Evolutionary conservation across 805 yeast species (phyloP).

Genomic region (Lipomyces mesembrius): DNA sequence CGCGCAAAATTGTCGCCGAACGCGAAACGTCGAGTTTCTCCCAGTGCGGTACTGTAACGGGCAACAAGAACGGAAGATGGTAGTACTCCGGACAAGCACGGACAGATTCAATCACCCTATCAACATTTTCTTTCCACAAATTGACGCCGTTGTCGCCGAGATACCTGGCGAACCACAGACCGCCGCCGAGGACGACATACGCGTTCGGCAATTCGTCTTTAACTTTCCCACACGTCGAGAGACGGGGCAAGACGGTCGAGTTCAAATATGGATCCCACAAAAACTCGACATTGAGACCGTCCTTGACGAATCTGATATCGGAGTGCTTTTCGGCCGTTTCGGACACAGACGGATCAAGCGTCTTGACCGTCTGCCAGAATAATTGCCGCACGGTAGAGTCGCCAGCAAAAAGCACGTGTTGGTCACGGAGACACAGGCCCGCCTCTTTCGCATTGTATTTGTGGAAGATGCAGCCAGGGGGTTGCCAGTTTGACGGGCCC

Average conservation of each 20-base stretch:
- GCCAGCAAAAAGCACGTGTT: slow-evolving; percentile 38
- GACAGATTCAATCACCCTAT: slow-evolving; percentile 20
- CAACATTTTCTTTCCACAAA: slow-evolving; percentile 28
- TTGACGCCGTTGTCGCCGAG: slow-evolving; percentile 30
- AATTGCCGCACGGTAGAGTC: slow-evolving; percentile 40
- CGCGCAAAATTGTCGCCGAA: slow-evolving; percentile 27
- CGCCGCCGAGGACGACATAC: slow-evolving; percentile 29
- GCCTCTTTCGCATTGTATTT: slow-evolving; percentile 29
- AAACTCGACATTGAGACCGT: slow-evolving; percentile 34
- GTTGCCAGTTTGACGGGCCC: slow-evolving; percentile 39
- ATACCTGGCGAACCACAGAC: slow-evolving; percentile 38
- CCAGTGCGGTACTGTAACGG: slow-evolving; percentile 33
- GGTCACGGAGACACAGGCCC: slow-evolving; percentile 29
- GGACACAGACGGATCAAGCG: slow-evolving; percentile 35
- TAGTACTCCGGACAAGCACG: slow-evolving; percentile 19
- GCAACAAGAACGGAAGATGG: slow-evolving; percentile 27
- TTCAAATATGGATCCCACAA: slow-evolving; percentile 39
- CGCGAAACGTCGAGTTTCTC: slow-evolving; percentile 30
- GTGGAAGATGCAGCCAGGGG: slow-evolving; percentile 38
- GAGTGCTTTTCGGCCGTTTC: slow-evolving; percentile 35
- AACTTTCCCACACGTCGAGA: slow-evolving; percentile 17
- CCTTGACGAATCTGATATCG: slow-evolving; percentile 26
- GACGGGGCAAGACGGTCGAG: slow-evolving; percentile 21
- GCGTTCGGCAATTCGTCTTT: slow-evolving; percentile 17
- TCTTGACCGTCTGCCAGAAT: slow-evolving; percentile 38